These are phyloP conservation scores for Boletus coccyginus DNA, from an alignment of 768 basidiomycete species.

Conservation along the genomic window DNA sequence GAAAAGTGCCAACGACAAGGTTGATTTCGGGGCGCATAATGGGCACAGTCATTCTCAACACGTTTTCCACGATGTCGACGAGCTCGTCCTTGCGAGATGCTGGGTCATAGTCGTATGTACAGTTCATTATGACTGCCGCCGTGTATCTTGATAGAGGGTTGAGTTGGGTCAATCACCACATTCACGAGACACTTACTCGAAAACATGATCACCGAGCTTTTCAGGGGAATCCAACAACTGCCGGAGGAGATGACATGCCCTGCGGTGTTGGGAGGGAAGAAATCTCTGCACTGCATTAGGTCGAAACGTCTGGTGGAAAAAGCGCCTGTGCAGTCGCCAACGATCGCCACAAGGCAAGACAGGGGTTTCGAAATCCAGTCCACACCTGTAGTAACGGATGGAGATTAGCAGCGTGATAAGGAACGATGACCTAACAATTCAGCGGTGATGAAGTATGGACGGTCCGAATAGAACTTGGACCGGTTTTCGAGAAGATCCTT, in stretches of 20 bases:
- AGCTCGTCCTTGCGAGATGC: slow-evolving; percentile 7
- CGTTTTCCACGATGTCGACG: neutral
- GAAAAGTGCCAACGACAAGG: neutral
- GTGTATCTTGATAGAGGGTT: neutral
- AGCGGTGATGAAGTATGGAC: neutral
- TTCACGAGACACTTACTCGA: slow-evolving; percentile 2
- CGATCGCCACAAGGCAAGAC: neutral
- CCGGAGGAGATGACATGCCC: neutral
- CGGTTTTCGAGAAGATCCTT: slow-evolving; percentile 6
- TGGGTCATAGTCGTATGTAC: slow-evolving; percentile 3
- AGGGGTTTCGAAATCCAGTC: neutral
- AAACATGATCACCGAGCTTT: neutral
- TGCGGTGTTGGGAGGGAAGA: neutral
- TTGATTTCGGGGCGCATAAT: neutral
- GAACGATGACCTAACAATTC: neutral
- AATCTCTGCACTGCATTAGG: neutral
- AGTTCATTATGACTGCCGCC: neutral
- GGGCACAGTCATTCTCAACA: neutral
- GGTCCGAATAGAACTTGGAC: slow-evolving; percentile 6
- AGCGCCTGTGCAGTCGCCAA: slow-evolving; percentile 13
- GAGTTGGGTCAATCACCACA: neutral
- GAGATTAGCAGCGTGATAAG: neutral
- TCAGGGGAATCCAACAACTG: neutral
- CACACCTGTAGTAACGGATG: neutral
- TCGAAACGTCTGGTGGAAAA: slow-evolving; percentile 14